Base-by-base conservation (phyloP, 768 basidiomycete genomes). In the Psilocybe cyanescens region DNA sequence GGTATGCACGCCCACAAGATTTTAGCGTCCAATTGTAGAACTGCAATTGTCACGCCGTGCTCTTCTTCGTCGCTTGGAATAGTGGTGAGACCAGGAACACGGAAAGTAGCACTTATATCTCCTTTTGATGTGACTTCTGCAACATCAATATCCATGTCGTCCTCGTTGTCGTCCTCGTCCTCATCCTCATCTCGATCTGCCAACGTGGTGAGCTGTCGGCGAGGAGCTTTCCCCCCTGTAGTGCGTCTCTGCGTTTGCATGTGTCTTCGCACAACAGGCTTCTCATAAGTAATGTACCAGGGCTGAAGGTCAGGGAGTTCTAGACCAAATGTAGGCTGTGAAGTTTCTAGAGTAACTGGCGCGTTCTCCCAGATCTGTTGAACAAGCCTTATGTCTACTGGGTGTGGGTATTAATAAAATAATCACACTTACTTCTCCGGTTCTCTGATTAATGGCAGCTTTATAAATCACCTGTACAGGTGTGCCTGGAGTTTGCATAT, bases 1-100 rank as follows among this genome's bases (percentile, higher is more conserved):
- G 79, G 79, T 7, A 78, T 69, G 5, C 70, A 65, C 0, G 76
- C 61, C 79, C 79, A 79, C 0, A 69, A 65, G 68, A 79, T 70
- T 14, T 59, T 57, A 2, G 74, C 74, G 29, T 72, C 71, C 19
- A 76, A 64, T 12, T 63, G 57, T 3, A 80, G 65, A 14, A 70
- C 57, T 3, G 71, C 69, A 45, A 77, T 73, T 6, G 75, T 75
- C 17, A 78, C 74, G 28, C 67, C 72, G 50, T 75, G 74, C 2
- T 64, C 63, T 4, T 67, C 61, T 33, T 60, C 65, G 51, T 77
- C 75, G 48, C 70, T 68, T 0, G 72, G 76, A 11, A 79, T 71
- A n/a, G 67, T 72, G 19, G 70, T 71, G 45, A 70, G 52, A 0
- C 75, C 75, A 1, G 76, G 74, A 12, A 77, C 67, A 12, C 67